Evolutionary conservation across 116 monocot species (phyloP), one percentile per base, ranked within the genome.

Genomic region (Dioscorea cayenensis): DNA sequence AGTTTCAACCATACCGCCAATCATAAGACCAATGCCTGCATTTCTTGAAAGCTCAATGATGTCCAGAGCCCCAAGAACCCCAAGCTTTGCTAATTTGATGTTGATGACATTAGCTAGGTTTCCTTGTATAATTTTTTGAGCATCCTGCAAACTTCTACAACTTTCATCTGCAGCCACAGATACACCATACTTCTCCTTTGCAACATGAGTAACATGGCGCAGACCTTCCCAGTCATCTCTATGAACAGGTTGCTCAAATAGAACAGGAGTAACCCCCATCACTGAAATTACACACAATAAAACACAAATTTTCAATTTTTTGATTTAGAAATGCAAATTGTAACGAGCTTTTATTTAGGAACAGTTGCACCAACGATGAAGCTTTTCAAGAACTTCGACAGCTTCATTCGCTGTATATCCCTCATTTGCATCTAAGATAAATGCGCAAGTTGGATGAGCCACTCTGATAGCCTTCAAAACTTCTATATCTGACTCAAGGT

Each of bases 1-100:
- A 22, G 93, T 97, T 73, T 97, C 97, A 36, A 90, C 93, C 97
- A 92, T 97, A 20, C 97, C 97, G 37, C 97, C 93, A 71, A 97
- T 92, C 97, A 97, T 92, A 65, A 97, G 90, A 9, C 38, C 73
- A 61, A 85, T 60, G 2, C 77, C 81, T 14, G 82, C 73, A 58
- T 68, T 84, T 80, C 71, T 86, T 19, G 86, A 86, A 23, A 69
- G 75, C 28, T 90, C 80, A 68, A 93, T 90, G 43, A 97, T 70
- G 43, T 90, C 86, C 70, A 97, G 86, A 71, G 90, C 80, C 61
- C 90, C 90, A 49, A 86, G 28, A 22, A 97, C 86, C 48, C 97
- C 97, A 29, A 90, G 51, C 75, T 97, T 97, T 0, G 97, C 90
- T 32, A 97, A 73, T 64, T 97, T 97, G 20, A 97, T 88, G 76